These are phyloP conservation scores for Erysimum cheiri DNA, from an alignment of 441 rosid species.

Conservation along the genomic window DNA sequence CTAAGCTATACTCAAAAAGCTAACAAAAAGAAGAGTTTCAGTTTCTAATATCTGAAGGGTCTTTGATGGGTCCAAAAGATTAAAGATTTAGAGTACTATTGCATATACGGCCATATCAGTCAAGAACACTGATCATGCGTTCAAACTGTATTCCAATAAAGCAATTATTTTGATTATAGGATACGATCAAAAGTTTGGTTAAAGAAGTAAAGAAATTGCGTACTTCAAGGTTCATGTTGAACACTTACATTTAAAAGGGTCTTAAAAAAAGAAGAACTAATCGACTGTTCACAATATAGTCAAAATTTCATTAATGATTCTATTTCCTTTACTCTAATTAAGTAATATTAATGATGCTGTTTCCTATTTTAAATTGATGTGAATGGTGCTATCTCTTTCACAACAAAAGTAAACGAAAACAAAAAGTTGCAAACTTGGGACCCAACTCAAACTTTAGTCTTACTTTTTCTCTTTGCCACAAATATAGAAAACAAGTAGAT, in stretches of 20 bases:
- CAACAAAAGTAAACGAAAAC: conserved; percentile 26
- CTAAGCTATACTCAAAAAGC: conserved; percentile 5
- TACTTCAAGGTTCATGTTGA: conserved; percentile 32
- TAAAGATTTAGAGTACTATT: conserved; percentile 24
- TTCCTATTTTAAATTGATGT: conserved; percentile 26
- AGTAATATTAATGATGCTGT: conserved; percentile 20
- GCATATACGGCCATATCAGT: conserved; percentile 32
- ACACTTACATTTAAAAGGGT: conserved; percentile 3
- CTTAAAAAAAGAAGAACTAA: conserved; percentile 2
- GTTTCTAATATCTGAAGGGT: conserved; percentile 43
- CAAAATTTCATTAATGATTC: conserved; percentile 1
- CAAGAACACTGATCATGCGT: conserved; percentile 34
- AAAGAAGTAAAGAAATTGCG: conserved; percentile 28
- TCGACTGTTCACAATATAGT: conserved; percentile 13
- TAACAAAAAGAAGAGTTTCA: conserved; percentile 28
- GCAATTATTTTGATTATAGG: conserved; percentile 24
- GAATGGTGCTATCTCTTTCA: conserved; percentile 37
- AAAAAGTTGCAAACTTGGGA: conserved; percentile 42
- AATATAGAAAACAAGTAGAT: conserved; percentile 23
- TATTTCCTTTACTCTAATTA: background rate
- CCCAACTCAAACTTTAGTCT: conserved; percentile 46
- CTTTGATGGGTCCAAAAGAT: conserved; percentile 45
- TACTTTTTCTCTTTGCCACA: conserved; percentile 36
- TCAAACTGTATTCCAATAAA: conserved; percentile 40
- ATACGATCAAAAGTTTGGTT: conserved; percentile 24